Conservation (phyloP, 345 rosid genomes). For the Salix purpurea region DNA sequence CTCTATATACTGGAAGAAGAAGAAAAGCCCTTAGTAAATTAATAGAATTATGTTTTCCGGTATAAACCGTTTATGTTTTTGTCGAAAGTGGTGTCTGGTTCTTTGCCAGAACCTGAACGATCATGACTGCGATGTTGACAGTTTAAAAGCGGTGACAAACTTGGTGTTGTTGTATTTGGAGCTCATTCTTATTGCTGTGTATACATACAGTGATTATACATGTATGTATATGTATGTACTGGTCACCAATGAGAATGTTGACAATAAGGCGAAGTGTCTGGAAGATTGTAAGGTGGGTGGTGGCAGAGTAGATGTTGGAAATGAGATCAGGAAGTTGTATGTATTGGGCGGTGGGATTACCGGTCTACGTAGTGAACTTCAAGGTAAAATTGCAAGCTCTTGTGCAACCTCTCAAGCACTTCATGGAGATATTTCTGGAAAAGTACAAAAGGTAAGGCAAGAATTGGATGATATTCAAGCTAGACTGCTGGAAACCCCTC, state of each 20-base stretch:
- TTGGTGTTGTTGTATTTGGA: too few species aligned
- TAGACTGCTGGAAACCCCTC: too few species aligned
- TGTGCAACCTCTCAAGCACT: too few species aligned
- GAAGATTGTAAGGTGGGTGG: too few species aligned
- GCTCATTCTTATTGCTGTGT: too few species aligned
- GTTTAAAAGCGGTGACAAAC: neutral
- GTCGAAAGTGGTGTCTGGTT: neutral
- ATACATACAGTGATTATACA: too few species aligned
- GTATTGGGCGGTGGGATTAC: constrained; percentile 29
- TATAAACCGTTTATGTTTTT: neutral
- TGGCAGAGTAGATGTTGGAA: too few species aligned
- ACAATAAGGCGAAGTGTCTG: too few species aligned
- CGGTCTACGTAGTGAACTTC: constrained; percentile 33
- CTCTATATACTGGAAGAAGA: neutral
- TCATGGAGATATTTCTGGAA: too few species aligned
- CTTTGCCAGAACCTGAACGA: neutral
- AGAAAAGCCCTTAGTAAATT: constrained; percentile 2
- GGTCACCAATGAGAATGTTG: neutral
- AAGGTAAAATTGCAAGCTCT: too few species aligned
- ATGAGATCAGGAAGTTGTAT: constrained; percentile 38
- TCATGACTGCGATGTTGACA: neutral
- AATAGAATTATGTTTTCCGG: neutral
- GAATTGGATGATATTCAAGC: too few species aligned
- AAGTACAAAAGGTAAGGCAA: too few species aligned
- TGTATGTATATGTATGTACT: neutral